Conservation (phyloP, 2,329 filamentous ascomycete genomes). For the Colletotrichum agaves region DNA sequence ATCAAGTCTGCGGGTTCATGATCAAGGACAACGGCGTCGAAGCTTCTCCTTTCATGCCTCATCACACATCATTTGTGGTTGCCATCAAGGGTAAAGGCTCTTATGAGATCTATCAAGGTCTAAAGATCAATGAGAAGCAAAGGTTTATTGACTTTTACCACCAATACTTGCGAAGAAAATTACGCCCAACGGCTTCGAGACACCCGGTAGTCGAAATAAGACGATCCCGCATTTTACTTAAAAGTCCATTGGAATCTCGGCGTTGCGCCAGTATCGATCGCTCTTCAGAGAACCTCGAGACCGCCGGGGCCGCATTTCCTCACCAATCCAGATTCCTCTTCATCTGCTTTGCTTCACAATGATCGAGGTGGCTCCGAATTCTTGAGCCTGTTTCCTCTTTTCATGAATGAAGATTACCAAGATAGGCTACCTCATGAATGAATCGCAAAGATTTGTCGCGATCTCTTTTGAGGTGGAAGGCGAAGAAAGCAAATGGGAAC, state of each 20-base stretch:
- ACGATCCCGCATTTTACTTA: background rate
- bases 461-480: background rate
- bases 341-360: background rate
- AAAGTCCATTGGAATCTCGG: background rate
- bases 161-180: background rate
- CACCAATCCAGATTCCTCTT: background rate
- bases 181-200: background rate
- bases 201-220: background rate
- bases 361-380: background rate
- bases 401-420: background rate
- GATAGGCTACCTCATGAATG: background rate
- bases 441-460: background rate
- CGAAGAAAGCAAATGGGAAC: background rate
- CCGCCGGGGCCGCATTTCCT: background rate
- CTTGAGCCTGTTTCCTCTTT: slow-evolving; percentile 6
- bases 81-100: background rate
- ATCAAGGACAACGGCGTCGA: background rate
- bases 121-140: background rate
- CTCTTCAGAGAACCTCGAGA: slow-evolving; percentile 9
- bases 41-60: slow-evolving; percentile 2
- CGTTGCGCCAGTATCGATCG: background rate
- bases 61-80: background rate
- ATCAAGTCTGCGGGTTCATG: background rate
- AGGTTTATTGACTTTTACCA: slow-evolving; percentile 11
- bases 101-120: background rate